Percentiles rank a stretch among this genome's conserved stretches.
Conservation (phyloP, 257 asterid species). For the Capsicum chinense region DNA sequence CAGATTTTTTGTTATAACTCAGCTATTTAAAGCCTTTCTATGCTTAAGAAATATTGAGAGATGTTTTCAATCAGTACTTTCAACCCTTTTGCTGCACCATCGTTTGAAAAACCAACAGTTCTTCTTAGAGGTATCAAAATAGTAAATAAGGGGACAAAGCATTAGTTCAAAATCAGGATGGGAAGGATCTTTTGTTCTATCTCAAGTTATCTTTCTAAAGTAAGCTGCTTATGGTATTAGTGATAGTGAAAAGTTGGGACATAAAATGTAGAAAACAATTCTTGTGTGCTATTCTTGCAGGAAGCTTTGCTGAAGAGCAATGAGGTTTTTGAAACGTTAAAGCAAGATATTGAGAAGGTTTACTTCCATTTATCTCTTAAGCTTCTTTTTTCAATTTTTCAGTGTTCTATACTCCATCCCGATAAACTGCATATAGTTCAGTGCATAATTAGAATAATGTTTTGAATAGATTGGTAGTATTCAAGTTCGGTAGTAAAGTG, state of each 20-base stretch:
- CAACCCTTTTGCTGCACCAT: too few relatives aligned
- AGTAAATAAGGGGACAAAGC: neutral
- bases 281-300: conserved; percentile 45
- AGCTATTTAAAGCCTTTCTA: too few relatives aligned
- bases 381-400: conserved; percentile 21
- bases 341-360: conserved; percentile 97
- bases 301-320: conserved; percentile 97
- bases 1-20: too few relatives aligned
- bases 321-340: conserved; percentile 92
- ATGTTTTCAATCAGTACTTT: too few relatives aligned
- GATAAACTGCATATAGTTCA: conserved; percentile 6
- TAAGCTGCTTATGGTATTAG: neutral
- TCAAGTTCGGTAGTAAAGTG: neutral
- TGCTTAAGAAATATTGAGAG: too few relatives aligned
- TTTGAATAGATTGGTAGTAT: neutral
- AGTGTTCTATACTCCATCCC: neutral
- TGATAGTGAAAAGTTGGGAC: conserved; percentile 1
- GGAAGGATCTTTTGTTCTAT: conserved; percentile 4
- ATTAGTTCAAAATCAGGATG: neutral
- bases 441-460: conserved; percentile 5
- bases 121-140: neutral
- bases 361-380: conserved; percentile 28
- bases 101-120: too few relatives aligned
- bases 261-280: neutral
- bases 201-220: conserved; percentile 23